Evolutionary conservation across 1,284 basidiomycete species (phyloP).

Genomic region (Trichosporon ovoides): DNA sequence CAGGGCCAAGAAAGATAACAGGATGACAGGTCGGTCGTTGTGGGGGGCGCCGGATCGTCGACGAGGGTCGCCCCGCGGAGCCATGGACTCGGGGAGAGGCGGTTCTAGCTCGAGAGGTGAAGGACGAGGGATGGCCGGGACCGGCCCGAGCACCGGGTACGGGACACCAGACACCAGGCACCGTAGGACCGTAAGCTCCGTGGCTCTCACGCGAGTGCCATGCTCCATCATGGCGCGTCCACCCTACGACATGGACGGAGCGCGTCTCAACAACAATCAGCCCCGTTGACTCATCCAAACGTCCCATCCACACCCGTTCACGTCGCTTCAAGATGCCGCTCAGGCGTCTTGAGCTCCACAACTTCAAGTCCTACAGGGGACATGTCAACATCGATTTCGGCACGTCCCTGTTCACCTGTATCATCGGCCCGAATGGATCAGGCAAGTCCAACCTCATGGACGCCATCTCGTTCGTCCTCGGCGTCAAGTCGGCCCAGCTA

Average conservation of each 20-base stretch:
- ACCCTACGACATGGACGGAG: conserved; percentile 7
- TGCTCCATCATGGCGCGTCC: conserved; percentile 14
- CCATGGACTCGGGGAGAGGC: too few species aligned
- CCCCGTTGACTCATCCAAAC: neutral
- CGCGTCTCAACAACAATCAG: conserved; percentile 12
- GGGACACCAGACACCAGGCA: neutral
- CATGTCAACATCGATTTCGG: conserved; percentile 53
- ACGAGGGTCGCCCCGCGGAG: too few species aligned
- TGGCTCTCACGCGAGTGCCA: neutral
- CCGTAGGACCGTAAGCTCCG: neutral
- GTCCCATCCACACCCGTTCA: neutral
- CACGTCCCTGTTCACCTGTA: conserved; percentile 72
- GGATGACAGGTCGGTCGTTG: too few species aligned
- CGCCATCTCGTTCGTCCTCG: conserved; percentile 97
- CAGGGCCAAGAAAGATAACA: too few species aligned
- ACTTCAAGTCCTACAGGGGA: conserved; percentile 84
- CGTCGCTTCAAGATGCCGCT: conserved; percentile 44
- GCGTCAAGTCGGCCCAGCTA: conserved; percentile 88
- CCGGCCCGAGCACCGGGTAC: neutral
- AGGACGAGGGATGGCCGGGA: neutral
- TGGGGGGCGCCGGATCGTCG: too few species aligned
- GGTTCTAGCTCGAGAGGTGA: too few species aligned
- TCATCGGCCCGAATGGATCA: conserved; percentile 98
- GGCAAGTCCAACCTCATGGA: conserved; percentile 99
- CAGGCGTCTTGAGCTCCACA: conserved; percentile 67